Conservation (phyloP, 306 rosid genomes). For the Vicia villosa region DNA sequence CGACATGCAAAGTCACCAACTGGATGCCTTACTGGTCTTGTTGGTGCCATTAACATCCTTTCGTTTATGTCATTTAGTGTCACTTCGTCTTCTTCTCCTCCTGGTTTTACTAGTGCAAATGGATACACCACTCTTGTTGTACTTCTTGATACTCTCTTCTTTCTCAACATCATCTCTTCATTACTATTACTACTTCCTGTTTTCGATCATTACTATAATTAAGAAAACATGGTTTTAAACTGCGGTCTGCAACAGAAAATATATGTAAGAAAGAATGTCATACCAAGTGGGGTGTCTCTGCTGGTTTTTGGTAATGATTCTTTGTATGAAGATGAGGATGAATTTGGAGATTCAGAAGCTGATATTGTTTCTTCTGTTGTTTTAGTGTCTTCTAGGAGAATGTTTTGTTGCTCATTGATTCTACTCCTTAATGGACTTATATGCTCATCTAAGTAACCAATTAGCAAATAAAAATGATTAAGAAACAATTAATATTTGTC, state of each 20-base stretch:
- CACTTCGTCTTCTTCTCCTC: slow-evolving; percentile 86
- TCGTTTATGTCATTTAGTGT: slow-evolving; percentile 93
- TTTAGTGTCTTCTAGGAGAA: slow-evolving; percentile 37
- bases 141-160: slow-evolving; percentile 21
- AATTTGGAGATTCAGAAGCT: slow-evolving; percentile 62
- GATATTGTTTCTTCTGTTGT: slow-evolving; percentile 54
- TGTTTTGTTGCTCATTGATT: slow-evolving; percentile 48
- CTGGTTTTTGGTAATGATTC: slow-evolving; percentile 36
- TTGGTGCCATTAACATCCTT: slow-evolving; percentile 84
- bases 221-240: neutral
- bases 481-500: neutral
- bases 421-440: slow-evolving; percentile 46
- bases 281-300: slow-evolving; percentile 46
- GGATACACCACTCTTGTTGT: slow-evolving; percentile 69
- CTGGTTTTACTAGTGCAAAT: slow-evolving; percentile 94
- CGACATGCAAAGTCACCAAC: slow-evolving; percentile 96
- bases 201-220: neutral
- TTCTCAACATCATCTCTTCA: neutral
- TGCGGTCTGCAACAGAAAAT: neutral
- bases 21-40: slow-evolving; percentile 88
- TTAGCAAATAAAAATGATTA: slow-evolving; percentile 20
- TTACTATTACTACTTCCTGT: neutral
- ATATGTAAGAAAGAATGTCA: neutral
- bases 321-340: slow-evolving; percentile 72
- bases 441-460: slow-evolving; percentile 47